Conservation (phyloP, 768 basidiomycete genomes). For the Leccinum variicolor region DNA sequence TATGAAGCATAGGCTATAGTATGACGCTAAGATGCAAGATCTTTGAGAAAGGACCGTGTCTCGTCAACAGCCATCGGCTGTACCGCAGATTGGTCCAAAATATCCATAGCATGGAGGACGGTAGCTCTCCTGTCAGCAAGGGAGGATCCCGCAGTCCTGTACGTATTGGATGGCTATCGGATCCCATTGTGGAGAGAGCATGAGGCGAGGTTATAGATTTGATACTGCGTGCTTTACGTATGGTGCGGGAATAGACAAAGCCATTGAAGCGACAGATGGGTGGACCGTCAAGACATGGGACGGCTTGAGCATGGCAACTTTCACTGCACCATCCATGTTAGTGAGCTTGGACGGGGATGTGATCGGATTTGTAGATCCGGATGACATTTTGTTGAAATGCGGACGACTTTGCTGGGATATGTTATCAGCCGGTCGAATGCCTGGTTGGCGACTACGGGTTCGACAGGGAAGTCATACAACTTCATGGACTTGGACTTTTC, state of each 20-base stretch:
- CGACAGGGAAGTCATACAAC: conserved; percentile 35
- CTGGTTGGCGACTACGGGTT: conserved; percentile 47
- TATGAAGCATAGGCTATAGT: too few species aligned
- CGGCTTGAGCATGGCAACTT: conserved; percentile 89
- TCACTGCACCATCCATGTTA: conserved; percentile 81
- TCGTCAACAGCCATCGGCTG: too few species aligned
- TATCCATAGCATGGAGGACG: too few species aligned
- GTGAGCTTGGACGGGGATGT: conserved; percentile 73
- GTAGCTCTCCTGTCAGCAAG: too few species aligned
- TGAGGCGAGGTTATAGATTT: conserved; percentile 67
- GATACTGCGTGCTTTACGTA: conserved; percentile 71
- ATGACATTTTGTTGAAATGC: conserved; percentile 5
- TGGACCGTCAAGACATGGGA: conserved; percentile 60
- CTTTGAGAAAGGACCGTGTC: too few species aligned
- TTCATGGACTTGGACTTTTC: conserved; percentile 47
- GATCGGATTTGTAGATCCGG: conserved; percentile 88
- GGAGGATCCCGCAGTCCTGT: too few species aligned
- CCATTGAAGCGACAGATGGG: conserved; percentile 26
- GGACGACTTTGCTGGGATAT: not conserved
- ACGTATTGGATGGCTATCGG: too few species aligned
- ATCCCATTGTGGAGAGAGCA: too few species aligned
- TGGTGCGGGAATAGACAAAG: conserved; percentile 46
- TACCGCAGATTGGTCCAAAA: too few species aligned
- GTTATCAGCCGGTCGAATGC: conserved; percentile 64
- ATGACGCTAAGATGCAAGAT: too few species aligned